phyloP scores from a whole-genome alignment of 1,284 basidiomycete species.

The Sanguinoderma infundibulare region DNA sequence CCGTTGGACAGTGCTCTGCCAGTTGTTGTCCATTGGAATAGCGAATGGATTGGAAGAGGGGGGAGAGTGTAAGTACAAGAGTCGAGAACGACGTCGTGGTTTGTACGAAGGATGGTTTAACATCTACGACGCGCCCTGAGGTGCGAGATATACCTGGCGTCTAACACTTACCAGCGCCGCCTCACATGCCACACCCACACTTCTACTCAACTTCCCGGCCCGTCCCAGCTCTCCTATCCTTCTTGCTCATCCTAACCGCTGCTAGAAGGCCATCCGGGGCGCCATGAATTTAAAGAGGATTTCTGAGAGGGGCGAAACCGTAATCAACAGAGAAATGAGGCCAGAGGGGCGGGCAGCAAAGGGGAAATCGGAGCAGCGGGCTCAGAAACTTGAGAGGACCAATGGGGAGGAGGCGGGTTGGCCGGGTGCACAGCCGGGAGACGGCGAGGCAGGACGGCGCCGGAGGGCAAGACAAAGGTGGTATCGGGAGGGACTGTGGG shows the following conservation, averaged over 20 bases:
- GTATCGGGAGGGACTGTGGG: background rate
- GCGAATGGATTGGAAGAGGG: background rate
- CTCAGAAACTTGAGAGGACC: background rate
- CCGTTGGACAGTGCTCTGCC: background rate
- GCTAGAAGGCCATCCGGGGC: background rate
- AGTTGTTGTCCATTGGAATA: background rate
- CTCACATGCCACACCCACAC: background rate
- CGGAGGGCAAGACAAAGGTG: background rate
- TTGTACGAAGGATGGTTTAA: background rate
- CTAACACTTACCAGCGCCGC: background rate
- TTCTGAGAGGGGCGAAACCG: background rate
- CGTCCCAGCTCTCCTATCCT: background rate
- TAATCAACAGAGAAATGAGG: background rate
- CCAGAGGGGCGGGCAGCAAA: background rate
- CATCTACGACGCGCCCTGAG: background rate
- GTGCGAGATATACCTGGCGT: background rate
- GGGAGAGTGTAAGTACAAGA: background rate
- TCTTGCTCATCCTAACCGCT: background rate
- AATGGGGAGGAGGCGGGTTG: background rate
- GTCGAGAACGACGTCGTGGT: background rate
- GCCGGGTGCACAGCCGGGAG: background rate
- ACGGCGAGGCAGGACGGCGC: background rate
- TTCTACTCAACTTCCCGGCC: background rate
- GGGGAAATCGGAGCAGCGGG: background rate
- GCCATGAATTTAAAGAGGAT: background rate